These are phyloP conservation scores for Ganoderma lingzhi DNA, from an alignment of 1,284 basidiomycete genomes.

Conservation along the genomic window DNA sequence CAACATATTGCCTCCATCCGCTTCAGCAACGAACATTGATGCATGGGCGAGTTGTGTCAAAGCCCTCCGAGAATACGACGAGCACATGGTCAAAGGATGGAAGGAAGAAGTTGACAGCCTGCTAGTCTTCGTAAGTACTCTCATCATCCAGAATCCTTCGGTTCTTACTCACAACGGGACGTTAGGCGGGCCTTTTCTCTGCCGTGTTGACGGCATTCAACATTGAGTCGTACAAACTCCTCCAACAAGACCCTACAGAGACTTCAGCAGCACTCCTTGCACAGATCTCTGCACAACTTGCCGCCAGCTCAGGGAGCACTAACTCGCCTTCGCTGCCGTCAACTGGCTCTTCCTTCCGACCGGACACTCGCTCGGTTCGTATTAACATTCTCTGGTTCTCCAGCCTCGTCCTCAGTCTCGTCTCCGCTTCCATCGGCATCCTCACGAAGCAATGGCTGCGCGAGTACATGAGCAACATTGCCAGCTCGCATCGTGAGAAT, in stretches of 20 bases:
- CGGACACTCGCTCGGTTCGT: slow-evolving; percentile 16
- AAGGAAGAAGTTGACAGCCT: slow-evolving; percentile 37
- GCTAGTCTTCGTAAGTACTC: slow-evolving; percentile 33
- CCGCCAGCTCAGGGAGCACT: not conserved
- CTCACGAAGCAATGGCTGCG: slow-evolving; percentile 38
- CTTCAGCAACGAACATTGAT: not conserved
- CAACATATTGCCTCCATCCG: not conserved
- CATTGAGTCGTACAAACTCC: slow-evolving; percentile 33
- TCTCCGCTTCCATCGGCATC: slow-evolving; percentile 36
- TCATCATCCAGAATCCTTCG: not conserved
- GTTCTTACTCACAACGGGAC: not conserved
- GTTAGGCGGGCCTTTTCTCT: slow-evolving; percentile 37
- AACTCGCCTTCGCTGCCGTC: not conserved
- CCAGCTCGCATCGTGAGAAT: slow-evolving; percentile 31
- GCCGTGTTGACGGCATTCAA: slow-evolving; percentile 38
- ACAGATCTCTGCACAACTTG: slow-evolving; percentile 20
- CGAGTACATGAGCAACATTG: slow-evolving; percentile 29
- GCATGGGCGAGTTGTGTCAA: slow-evolving; percentile 31
- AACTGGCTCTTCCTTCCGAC: slow-evolving; percentile 6
- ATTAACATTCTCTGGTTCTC: slow-evolving; percentile 40
- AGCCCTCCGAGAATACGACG: slow-evolving; percentile 30
- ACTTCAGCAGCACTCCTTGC: slow-evolving; percentile 16
- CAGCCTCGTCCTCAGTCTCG: slow-evolving; percentile 36
- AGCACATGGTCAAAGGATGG: slow-evolving; percentile 31
- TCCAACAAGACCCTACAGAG: slow-evolving; percentile 32